These are phyloP conservation scores for Magnaporthales sp. DNA, from an alignment of 2,329 filamentous ascomycete genomes.

Conservation along the genomic window DNA sequence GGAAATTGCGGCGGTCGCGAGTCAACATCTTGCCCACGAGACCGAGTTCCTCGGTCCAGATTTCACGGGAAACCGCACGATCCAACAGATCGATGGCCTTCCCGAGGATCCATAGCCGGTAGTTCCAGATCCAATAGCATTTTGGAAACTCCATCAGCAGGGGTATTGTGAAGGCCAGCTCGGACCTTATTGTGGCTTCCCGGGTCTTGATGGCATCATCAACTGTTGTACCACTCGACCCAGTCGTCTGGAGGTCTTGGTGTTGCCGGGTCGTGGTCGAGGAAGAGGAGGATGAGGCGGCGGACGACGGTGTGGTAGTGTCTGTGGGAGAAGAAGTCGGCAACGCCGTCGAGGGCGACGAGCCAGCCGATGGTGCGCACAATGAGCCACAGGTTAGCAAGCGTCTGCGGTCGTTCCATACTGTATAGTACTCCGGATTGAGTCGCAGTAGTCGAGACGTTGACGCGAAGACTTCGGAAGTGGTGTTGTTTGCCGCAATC, in stretches of 20 bases:
- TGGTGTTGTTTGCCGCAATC: slow-evolving; percentile 37
- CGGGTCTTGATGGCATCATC: slow-evolving; percentile 19
- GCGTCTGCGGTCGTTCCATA: slow-evolving; percentile 81
- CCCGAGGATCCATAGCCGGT: slow-evolving; percentile 76
- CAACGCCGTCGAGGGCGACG: slow-evolving; percentile 44
- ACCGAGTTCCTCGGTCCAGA: slow-evolving; percentile 80
- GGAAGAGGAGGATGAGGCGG: slow-evolving; percentile 45
- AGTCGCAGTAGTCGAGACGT: slow-evolving; percentile 65
- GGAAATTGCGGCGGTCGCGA: slow-evolving; percentile 84
- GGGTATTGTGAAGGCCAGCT: slow-evolving; percentile 76
- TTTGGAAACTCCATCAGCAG: slow-evolving; percentile 83
- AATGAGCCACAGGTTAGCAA: slow-evolving; percentile 53
- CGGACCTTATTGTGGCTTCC: slow-evolving; percentile 53
- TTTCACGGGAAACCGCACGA: slow-evolving; percentile 40
- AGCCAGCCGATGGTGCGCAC: slow-evolving; percentile 41
- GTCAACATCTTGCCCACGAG: slow-evolving; percentile 82
- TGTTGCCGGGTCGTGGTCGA: slow-evolving; percentile 41
- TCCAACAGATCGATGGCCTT: slow-evolving; percentile 60
- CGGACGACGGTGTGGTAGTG: slow-evolving; percentile 55
- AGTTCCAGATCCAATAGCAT: slow-evolving; percentile 99
- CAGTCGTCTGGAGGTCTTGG: slow-evolving; percentile 36
- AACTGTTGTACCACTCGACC: slow-evolving; percentile 48
- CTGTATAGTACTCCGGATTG: slow-evolving; percentile 84
- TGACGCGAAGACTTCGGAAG: slow-evolving; percentile 51
- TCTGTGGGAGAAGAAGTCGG: slow-evolving; percentile 42